phyloP scores from a whole-genome alignment of 305 asterid genomes.

The Fraxinus paxiana region DNA sequence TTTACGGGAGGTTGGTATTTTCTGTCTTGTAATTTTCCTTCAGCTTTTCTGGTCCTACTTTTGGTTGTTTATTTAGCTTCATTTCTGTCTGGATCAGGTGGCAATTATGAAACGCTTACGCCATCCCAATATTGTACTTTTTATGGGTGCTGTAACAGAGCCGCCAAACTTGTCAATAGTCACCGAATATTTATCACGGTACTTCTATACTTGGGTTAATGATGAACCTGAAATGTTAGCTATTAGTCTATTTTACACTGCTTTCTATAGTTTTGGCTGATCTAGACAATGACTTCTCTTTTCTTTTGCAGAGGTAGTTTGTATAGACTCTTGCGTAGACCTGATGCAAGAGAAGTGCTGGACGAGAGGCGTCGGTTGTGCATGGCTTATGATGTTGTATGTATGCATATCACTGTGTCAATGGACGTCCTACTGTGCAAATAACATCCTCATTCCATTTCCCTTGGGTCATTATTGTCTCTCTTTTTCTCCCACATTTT shows the following conservation, averaged over 20 bases:
- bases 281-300: neutral
- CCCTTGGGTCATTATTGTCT: neutral
- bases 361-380: constrained; percentile 87
- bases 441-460: neutral
- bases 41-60: constrained; percentile 15
- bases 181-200: constrained; percentile 93
- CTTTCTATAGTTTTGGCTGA: constrained; percentile 6
- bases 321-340: constrained; percentile 79
- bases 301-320: constrained; percentile 75
- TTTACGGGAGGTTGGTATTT: constrained; percentile 62
- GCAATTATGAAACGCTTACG: constrained; percentile 92
- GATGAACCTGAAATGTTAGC: constrained; percentile 12
- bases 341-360: constrained; percentile 74
- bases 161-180: constrained; percentile 94
- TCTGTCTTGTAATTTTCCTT: constrained; percentile 11
- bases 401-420: constrained; percentile 16
- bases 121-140: constrained; percentile 98
- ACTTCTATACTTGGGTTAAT: constrained; percentile 12
- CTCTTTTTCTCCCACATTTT: constrained; percentile 4
- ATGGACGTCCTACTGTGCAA: constrained; percentile 1
- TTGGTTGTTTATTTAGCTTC: constrained; percentile 20
- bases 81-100: constrained; percentile 52
- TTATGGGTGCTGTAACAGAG: constrained; percentile 97
- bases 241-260: neutral
- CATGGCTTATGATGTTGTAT: constrained; percentile 97